Evolutionary conservation across 306 rosid genomes (phyloP).

Genomic region (Castanospermum australe): DNA sequence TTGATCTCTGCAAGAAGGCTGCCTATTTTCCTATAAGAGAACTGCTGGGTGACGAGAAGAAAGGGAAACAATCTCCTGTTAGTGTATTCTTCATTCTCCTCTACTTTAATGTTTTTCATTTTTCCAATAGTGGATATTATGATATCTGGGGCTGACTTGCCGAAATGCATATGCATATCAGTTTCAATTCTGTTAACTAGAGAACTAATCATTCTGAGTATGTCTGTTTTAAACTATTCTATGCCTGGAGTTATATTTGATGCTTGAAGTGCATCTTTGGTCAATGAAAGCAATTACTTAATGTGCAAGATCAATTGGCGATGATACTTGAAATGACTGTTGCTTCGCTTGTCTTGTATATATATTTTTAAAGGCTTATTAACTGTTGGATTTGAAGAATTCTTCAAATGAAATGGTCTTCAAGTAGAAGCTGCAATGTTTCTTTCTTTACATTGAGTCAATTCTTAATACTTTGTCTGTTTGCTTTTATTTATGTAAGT

Average conservation of each 20-base stretch:
- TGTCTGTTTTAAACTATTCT: background rate
- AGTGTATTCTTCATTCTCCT: slow-evolving; percentile 41
- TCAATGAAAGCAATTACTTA: background rate
- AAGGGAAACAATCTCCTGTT: slow-evolving; percentile 64
- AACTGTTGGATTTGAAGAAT: background rate
- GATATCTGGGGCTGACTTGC: background rate
- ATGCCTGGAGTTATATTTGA: background rate
- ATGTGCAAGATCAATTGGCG: slow-evolving; percentile 5
- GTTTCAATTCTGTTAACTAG: slow-evolving; percentile 11
- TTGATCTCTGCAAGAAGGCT: slow-evolving; percentile 97
- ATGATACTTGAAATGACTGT: background rate
- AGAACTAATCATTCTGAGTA: background rate
- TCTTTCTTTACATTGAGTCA: background rate
- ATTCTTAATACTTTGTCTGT: background rate
- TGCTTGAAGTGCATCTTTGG: background rate
- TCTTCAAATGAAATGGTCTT: background rate
- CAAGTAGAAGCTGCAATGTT: background rate
- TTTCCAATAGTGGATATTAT: slow-evolving; percentile 4
- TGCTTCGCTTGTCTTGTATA: background rate
- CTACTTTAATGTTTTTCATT: background rate
- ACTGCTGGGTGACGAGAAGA: slow-evolving; percentile 71
- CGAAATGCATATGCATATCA: background rate
- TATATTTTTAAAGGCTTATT: background rate
- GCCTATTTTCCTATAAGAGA: slow-evolving; percentile 92
- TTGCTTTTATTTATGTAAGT: background rate